Percentiles rank a stretch among this genome's conserved stretches.
Conservation (phyloP, 2,329 filamentous ascomycete species). For the Cercospora sesami region DNA sequence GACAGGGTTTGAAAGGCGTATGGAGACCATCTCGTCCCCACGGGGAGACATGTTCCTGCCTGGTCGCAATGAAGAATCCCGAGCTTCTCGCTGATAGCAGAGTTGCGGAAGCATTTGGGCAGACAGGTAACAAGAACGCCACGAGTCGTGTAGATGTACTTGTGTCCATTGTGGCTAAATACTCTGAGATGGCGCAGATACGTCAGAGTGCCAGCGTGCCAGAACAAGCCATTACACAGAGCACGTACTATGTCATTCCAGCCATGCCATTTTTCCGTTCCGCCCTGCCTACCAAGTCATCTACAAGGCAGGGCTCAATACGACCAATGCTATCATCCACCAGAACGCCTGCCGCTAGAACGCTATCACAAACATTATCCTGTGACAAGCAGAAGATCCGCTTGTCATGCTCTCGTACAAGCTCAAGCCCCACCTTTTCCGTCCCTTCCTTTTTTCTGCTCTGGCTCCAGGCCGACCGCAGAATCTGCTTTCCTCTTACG, state of each 20-base stretch:
- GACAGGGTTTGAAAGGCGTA: background rate
- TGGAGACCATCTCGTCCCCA: background rate
- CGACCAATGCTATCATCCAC: background rate
- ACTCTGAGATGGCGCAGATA: background rate
- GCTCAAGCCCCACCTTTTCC: background rate
- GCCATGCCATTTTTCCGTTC: background rate
- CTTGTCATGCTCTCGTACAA: background rate
- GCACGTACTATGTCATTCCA: background rate
- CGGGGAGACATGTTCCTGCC: no score
- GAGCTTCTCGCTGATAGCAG: background rate
- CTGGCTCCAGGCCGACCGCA: slow-evolving; percentile 7
- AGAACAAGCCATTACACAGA: background rate
- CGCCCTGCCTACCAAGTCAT: background rate
- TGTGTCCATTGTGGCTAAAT: background rate
- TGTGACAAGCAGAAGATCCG: background rate
- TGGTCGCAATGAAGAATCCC: no score
- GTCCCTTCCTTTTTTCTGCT: background rate
- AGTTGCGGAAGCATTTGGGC: background rate
- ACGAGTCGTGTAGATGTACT: background rate
- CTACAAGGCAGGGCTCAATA: background rate
- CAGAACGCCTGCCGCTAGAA: background rate
- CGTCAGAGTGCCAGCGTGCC: background rate
- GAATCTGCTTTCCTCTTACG: slow-evolving; percentile 12
- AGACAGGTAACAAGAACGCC: background rate
- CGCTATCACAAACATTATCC: background rate